phyloP scores from a whole-genome alignment of 768 basidiomycete genomes.

The Guyanaporus albipodus region DNA sequence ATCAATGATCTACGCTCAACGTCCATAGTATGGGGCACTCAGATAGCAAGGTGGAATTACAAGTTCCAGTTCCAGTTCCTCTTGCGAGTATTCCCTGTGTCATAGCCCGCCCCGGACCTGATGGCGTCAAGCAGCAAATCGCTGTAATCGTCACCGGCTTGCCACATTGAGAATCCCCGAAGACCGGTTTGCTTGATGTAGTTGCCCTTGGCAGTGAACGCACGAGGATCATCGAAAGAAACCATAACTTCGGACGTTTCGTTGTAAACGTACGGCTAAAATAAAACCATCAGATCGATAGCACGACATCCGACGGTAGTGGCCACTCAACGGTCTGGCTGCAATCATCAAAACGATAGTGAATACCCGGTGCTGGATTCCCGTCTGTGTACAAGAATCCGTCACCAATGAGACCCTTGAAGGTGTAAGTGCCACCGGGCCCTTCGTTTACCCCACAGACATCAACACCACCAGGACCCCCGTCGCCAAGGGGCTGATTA shows the following conservation, averaged over 20 bases:
- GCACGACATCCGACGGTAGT: neutral
- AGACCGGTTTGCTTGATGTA: slow-evolving; percentile 53
- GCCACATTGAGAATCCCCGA: slow-evolving; percentile 68
- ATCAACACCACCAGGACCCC: slow-evolving; percentile 49
- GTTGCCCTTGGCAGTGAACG: slow-evolving; percentile 57
- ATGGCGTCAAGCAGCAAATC: slow-evolving; percentile 62
- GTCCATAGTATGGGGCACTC: no score
- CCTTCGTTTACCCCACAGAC: slow-evolving; percentile 47
- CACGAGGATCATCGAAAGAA: slow-evolving; percentile 58
- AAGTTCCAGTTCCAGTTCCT: no score
- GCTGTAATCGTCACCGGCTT: slow-evolving; percentile 60
- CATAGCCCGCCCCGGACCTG: slow-evolving; percentile 7
- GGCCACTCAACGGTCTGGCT: slow-evolving; percentile 60
- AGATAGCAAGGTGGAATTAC: no score
- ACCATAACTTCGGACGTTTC: slow-evolving; percentile 50
- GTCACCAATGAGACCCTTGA: slow-evolving; percentile 55
- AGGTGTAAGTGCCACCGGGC: slow-evolving; percentile 52
- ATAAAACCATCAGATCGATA: neutral
- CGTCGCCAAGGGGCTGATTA: slow-evolving; percentile 47
- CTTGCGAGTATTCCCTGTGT: no score
- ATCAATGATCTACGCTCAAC: no score
- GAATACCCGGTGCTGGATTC: slow-evolving; percentile 40
- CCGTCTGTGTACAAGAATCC: slow-evolving; percentile 45
- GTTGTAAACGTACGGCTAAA: slow-evolving; percentile 67
- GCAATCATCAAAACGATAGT: slow-evolving; percentile 58